phyloP scores from a whole-genome alignment of 306 rosid species.

The Casuarina equisetifolia region DNA sequence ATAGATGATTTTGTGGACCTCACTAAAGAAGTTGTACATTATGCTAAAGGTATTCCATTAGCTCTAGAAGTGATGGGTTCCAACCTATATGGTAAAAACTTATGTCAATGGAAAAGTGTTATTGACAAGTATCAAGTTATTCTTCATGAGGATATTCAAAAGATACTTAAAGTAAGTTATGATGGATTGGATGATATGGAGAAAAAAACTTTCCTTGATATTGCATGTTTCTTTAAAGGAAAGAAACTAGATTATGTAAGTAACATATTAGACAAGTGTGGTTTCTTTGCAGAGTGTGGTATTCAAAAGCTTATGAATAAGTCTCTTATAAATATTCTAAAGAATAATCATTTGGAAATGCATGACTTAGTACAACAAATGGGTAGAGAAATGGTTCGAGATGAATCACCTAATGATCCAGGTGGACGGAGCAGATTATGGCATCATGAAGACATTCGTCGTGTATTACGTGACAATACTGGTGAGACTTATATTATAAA shows the following conservation, averaged over 20 bases:
- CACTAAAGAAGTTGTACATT: background rate
- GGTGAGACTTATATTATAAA: background rate
- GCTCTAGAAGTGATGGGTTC: constrained; percentile 31
- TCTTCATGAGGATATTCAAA: constrained; percentile 16
- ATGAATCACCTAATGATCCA: constrained; percentile 30
- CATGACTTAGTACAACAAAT: constrained; percentile 32
- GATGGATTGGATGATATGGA: constrained; percentile 23
- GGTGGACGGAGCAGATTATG: constrained; percentile 34
- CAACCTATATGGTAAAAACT: constrained; percentile 20
- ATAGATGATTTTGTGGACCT: constrained; percentile 14
- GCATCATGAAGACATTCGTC: constrained; percentile 22
- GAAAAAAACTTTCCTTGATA: constrained; percentile 27
- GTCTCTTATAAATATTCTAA: constrained; percentile 21
- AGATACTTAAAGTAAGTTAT: constrained; percentile 24
- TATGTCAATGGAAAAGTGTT: constrained; percentile 29
- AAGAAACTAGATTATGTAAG: constrained; percentile 7
- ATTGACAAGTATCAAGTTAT: background rate
- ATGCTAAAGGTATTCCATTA: constrained; percentile 39
- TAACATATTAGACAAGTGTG: constrained; percentile 27
- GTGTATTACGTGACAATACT: constrained; percentile 20
- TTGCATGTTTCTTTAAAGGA: constrained; percentile 42
- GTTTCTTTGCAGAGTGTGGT: constrained; percentile 14
- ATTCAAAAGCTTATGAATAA: constrained; percentile 23
- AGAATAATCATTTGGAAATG: constrained; percentile 18
- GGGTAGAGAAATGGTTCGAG: constrained; percentile 25